A percentile compares a stretch with the other conserved stretches of the same genome.
Conservation (phyloP, 108 stramenopile genomes). For the Aurantiochytrium sp. region DNA sequence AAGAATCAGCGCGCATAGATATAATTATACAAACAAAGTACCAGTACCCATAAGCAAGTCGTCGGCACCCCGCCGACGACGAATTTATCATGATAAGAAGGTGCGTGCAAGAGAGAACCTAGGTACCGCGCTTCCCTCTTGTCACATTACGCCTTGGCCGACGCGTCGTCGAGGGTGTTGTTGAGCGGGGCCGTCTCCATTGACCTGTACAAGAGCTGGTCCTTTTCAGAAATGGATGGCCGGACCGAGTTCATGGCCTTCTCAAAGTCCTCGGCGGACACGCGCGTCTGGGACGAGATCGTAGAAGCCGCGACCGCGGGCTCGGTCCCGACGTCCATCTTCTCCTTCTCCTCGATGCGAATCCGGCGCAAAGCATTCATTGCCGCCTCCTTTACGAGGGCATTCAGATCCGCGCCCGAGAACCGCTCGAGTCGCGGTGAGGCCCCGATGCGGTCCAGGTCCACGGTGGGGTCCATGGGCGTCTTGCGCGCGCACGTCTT, state of each 20-base stretch:
- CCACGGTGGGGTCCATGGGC: conserved; percentile 35
- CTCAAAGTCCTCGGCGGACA: conserved; percentile 35
- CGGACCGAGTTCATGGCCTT: conserved; percentile 16
- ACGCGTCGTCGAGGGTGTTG: background rate
- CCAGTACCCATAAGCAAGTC: no score
- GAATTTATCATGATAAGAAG: no score
- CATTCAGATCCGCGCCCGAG: conserved; percentile 60
- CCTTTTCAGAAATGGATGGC: conserved; percentile 33
- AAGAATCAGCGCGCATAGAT: no score
- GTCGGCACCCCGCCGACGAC: no score
- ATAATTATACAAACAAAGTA: no score
- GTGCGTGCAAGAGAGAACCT: no score
- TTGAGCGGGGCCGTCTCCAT: background rate
- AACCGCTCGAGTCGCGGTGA: conserved; percentile 48
- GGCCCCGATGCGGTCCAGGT: conserved; percentile 42
- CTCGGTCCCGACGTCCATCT: no score
- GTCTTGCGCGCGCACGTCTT: conserved; percentile 32
- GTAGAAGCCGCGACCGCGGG: no score
- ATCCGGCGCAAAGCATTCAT: conserved; percentile 44
- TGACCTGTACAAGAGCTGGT: background rate
- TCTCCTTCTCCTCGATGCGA: background rate
- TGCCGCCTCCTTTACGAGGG: conserved; percentile 57
- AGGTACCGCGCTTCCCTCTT: no score
- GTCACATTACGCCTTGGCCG: no score
- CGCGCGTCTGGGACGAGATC: background rate